phyloP scores from a whole-genome alignment of 805 yeast genomes.

The Hanseniaspora pseudoguilliermondii region DNA sequence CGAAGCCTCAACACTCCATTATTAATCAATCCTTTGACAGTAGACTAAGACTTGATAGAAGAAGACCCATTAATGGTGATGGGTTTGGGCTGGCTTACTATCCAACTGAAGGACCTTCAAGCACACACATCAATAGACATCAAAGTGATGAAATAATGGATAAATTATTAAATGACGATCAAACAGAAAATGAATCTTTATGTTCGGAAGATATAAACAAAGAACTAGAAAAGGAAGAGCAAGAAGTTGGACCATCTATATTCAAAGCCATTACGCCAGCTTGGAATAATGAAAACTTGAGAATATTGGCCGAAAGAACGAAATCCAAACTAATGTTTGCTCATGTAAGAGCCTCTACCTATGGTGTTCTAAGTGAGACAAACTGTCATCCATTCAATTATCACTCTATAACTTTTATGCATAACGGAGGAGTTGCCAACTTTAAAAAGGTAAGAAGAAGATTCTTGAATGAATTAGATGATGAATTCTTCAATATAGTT shows the following conservation, averaged over 20 bases:
- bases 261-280: conserved; percentile 96
- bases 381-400: conserved; percentile 94
- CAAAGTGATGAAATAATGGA: background rate
- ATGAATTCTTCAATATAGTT: conserved; percentile 62
- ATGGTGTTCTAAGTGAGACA: conserved; percentile 86
- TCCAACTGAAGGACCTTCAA: conserved; percentile 38
- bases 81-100: conserved; percentile 98
- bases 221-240: conserved; percentile 20
- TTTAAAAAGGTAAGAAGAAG: conserved; percentile 62
- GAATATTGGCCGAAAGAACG: conserved; percentile 76
- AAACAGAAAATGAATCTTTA: background rate
- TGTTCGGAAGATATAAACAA: background rate
- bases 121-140: background rate
- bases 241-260: conserved; percentile 66
- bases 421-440: conserved; percentile 78
- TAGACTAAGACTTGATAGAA: conserved; percentile 67
- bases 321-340: conserved; percentile 77
- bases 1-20: conserved; percentile 93
- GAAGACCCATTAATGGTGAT: conserved; percentile 93
- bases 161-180: background rate
- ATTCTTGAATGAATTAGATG: conserved; percentile 59
- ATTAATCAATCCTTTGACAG: conserved; percentile 93
- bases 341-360: conserved; percentile 91
- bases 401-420: conserved; percentile 89
- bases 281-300: conserved; percentile 89